phyloP scores from a whole-genome alignment of 176 grass and related monocot species.

The Aegilops speltoides region DNA sequence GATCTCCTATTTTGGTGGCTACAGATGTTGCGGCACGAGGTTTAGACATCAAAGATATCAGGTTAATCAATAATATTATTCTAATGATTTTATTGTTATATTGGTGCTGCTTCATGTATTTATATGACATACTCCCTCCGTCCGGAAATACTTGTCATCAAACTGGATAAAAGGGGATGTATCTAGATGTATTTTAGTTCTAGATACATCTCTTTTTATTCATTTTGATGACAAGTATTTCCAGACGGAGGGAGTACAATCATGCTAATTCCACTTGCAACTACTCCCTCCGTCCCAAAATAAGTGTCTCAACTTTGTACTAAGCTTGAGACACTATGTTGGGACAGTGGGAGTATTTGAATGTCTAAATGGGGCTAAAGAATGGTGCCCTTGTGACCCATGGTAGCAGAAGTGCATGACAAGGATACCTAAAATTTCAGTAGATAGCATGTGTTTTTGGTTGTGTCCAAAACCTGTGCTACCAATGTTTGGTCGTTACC shows the following conservation, averaged over 20 bases:
- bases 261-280: too few relatives aligned
- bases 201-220: too few relatives aligned
- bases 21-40: conserved; percentile 97
- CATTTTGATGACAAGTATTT: too few relatives aligned
- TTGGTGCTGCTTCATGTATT: neutral
- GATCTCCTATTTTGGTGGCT: conserved; percentile 84
- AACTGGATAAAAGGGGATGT: too few relatives aligned
- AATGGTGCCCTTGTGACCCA: neutral
- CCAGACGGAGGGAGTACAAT: too few relatives aligned
- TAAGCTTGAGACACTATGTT: too few relatives aligned
- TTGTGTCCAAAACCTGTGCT: neutral
- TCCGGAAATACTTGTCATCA: too few relatives aligned
- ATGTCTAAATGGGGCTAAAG: neutral
- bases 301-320: too few relatives aligned
- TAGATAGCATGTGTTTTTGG: neutral
- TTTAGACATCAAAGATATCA: conserved; percentile 99
- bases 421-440: neutral
- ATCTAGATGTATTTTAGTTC: too few relatives aligned
- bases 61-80: conserved; percentile 35
- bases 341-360: neutral
- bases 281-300: too few relatives aligned
- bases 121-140: neutral
- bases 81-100: neutral
- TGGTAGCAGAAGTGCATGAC: neutral
- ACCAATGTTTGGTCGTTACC: neutral